Evolutionary conservation across 1,284 basidiomycete species (phyloP).

Genomic region (Fomitopsis schrenkii): DNA sequence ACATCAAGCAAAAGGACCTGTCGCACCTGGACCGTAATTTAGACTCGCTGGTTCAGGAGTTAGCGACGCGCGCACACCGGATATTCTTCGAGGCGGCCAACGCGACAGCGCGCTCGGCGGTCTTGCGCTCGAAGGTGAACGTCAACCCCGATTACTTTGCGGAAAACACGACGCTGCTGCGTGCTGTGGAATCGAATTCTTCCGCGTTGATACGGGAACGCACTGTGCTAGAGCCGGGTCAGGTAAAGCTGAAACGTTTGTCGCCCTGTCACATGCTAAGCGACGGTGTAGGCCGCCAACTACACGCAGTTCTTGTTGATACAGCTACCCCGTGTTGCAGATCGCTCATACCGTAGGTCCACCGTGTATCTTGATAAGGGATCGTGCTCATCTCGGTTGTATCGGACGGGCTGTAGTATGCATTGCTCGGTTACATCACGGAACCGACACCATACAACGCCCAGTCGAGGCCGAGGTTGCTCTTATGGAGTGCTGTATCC

Average conservation of each 20-base stretch:
- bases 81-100: slow-evolving; percentile 62
- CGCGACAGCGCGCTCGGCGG: slow-evolving; percentile 59
- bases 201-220: slow-evolving; percentile 44
- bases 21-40: slow-evolving; percentile 66
- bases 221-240: slow-evolving; percentile 39
- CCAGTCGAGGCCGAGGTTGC: slow-evolving; percentile 17
- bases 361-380: slow-evolving; percentile 5
- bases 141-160: slow-evolving; percentile 3
- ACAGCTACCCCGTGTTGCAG: slow-evolving; percentile 18
- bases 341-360: slow-evolving; percentile 19
- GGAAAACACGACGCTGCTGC: slow-evolving; percentile 5
- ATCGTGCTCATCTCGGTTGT: slow-evolving; percentile 5
- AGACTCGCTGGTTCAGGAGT: slow-evolving; percentile 56
- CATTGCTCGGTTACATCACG: slow-evolving; percentile 20
- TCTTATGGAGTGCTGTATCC: slow-evolving; percentile 20
- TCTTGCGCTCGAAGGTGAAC: slow-evolving; percentile 23
- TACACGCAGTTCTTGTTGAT: slow-evolving; percentile 24
- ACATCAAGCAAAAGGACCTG: slow-evolving; percentile 43
- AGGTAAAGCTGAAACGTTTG: slow-evolving; percentile 35
- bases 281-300: slow-evolving; percentile 18
- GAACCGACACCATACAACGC: slow-evolving; percentile 8
- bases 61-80: slow-evolving; percentile 55
- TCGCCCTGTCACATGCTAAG: slow-evolving; percentile 9
- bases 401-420: slow-evolving; percentile 16
- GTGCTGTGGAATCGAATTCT: slow-evolving; percentile 8